Evolutionary conservation across 768 basidiomycete genomes (phyloP).

Genomic region (Leccinellum albellum): DNA sequence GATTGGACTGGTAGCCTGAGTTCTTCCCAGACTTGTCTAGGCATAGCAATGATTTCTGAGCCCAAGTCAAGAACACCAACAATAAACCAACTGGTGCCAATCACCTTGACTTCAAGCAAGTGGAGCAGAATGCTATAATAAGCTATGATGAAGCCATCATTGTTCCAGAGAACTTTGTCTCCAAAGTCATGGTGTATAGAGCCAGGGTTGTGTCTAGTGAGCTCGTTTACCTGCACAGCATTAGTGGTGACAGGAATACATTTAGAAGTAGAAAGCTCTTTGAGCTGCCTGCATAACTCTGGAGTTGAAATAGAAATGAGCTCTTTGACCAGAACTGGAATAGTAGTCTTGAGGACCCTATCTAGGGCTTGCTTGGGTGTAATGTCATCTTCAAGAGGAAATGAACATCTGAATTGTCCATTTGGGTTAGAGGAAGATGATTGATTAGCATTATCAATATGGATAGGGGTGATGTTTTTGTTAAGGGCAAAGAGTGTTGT

Average conservation of each 20-base stretch:
- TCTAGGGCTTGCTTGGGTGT: neutral
- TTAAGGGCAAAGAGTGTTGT: too few relatives aligned
- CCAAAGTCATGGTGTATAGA: neutral
- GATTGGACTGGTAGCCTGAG: neutral
- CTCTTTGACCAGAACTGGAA: neutral
- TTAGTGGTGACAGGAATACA: neutral
- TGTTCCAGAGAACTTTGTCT: neutral
- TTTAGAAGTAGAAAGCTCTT: neutral
- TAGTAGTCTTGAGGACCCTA: neutral
- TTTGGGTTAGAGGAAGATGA: too few relatives aligned
- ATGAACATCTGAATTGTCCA: neutral
- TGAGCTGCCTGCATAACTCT: neutral
- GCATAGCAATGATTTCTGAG: neutral
- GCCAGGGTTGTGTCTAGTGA: neutral
- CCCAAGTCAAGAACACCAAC: too few relatives aligned
- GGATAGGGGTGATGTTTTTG: too few relatives aligned
- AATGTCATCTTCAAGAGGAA: neutral
- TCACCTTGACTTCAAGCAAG: neutral
- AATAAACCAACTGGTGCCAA: neutral
- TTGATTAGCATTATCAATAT: too few relatives aligned
- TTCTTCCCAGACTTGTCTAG: neutral
- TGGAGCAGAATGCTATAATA: neutral
- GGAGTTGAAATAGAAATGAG: neutral
- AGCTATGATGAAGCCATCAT: neutral
- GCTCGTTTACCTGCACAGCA: neutral